Evolutionary conservation across 2,329 filamentous ascomycete genomes (phyloP).

Genomic region (Gaeumannomyces sp.): DNA sequence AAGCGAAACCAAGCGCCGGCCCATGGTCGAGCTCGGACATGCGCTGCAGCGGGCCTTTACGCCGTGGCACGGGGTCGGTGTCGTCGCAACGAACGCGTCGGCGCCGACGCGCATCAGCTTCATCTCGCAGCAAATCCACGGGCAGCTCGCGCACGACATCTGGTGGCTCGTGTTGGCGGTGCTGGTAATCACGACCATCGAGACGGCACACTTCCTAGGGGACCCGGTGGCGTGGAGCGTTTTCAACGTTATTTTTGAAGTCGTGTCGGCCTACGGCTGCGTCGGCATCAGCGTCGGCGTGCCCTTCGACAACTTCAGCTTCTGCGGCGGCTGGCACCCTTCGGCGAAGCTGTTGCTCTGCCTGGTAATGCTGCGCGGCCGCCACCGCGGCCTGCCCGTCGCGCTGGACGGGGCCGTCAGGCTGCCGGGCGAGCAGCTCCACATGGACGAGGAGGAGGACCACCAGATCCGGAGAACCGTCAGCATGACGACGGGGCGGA

Average conservation of each 20-base stretch:
- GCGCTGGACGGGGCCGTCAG: slow-evolving; percentile 48
- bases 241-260: slow-evolving; percentile 53
- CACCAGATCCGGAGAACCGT: slow-evolving; percentile 32
- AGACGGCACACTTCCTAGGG: slow-evolving; percentile 45
- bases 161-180: slow-evolving; percentile 59
- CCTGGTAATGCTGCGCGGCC: slow-evolving; percentile 48
- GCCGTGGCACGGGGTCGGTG: slow-evolving; percentile 33
- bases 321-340: slow-evolving; percentile 48
- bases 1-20: not conserved
- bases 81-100: too few relatives aligned
- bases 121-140: slow-evolving; percentile 48
- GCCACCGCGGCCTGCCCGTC: slow-evolving; percentile 49
- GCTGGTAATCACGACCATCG: slow-evolving; percentile 52
- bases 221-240: slow-evolving; percentile 48
- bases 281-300: slow-evolving; percentile 44
- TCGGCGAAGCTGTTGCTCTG: slow-evolving; percentile 47
- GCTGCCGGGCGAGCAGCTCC: slow-evolving; percentile 30
- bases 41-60: slow-evolving; percentile 32
- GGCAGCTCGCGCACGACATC: slow-evolving; percentile 55
- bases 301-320: slow-evolving; percentile 43
- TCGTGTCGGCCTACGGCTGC: slow-evolving; percentile 47
- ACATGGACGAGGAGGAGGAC: slow-evolving; percentile 35
- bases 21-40: slow-evolving; percentile 25
- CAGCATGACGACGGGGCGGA: slow-evolving; percentile 14
- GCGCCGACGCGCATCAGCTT: slow-evolving; percentile 40